Conservation (phyloP, 805 yeast genomes). For the Kodamaea jinghongensis region DNA sequence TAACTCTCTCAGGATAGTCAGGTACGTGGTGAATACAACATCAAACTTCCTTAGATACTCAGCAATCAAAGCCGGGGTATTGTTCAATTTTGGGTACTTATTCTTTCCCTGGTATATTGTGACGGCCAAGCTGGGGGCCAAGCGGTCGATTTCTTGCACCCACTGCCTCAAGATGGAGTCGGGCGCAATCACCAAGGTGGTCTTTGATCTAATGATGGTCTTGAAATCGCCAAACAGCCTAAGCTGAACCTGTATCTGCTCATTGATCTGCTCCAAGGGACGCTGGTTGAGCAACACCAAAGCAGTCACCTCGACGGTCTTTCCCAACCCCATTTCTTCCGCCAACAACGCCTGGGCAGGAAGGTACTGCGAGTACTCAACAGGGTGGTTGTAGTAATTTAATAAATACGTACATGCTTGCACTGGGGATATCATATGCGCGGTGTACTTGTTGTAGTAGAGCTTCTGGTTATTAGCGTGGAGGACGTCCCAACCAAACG, state of each 20-base stretch:
- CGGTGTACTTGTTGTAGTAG: conserved; percentile 38
- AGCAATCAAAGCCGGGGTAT: conserved; percentile 45
- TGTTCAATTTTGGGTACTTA: conserved; percentile 22
- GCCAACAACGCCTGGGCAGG: conserved; percentile 69
- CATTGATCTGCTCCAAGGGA: conserved; percentile 31
- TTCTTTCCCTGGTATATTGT: conserved; percentile 61
- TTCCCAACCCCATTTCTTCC: conserved; percentile 98
- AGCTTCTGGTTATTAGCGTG: not conserved
- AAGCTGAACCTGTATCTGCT: conserved; percentile 25
- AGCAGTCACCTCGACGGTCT: conserved; percentile 81
- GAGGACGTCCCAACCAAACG: conserved; percentile 51
- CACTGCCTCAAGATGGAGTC: conserved; percentile 82
- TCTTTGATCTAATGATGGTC: conserved; percentile 49
- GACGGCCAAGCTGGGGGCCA: conserved; percentile 60
- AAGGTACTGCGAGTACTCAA: conserved; percentile 17
- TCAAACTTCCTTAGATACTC: conserved; percentile 61
- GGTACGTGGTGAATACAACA: conserved; percentile 77
- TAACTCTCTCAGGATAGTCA: conserved; percentile 67
- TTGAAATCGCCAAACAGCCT: conserved; percentile 42
- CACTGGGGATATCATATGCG: conserved; percentile 4
- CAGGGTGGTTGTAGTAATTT: conserved; percentile 21
- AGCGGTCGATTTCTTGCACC: conserved; percentile 64
- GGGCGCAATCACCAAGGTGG: conserved; percentile 85
- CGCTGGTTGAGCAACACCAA: conserved; percentile 63
- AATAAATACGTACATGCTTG: conserved; percentile 17